Evolutionary conservation across 75 land plant species (phyloP).

Genomic region (Cupressus sempervirens): DNA sequence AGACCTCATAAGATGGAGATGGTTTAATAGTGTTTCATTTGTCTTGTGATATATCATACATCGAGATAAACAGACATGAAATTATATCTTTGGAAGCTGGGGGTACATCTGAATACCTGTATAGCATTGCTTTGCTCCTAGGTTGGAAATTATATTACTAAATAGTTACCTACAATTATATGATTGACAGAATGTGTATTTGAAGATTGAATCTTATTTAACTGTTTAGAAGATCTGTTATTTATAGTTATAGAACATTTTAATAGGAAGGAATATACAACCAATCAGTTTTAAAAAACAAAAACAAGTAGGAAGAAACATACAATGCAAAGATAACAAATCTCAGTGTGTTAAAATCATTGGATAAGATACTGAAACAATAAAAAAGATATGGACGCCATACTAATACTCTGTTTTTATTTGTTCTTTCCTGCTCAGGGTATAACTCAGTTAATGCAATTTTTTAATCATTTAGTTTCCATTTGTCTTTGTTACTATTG

Average conservation of each 20-base stretch:
- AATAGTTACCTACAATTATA: neutral
- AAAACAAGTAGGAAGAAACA: neutral
- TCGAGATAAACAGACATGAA: conserved; percentile 24
- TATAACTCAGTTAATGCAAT: neutral
- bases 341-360: neutral
- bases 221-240: neutral
- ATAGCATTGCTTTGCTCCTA: neutral
- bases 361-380: no score
- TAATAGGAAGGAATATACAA: neutral
- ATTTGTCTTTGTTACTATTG: neutral
- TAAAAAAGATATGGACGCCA: neutral
- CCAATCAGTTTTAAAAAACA: neutral
- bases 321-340: neutral
- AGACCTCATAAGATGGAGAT: neutral
- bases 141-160: neutral
- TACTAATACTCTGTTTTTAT: no score
- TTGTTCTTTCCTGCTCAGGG: neutral
- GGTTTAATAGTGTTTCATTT: conserved; percentile 30
- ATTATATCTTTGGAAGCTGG: conserved; percentile 43
- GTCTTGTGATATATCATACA: conserved; percentile 27
- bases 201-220: neutral
- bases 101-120: conserved; percentile 19
- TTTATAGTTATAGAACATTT: neutral
- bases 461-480: neutral
- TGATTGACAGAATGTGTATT: neutral